phyloP scores from a whole-genome alignment of 1,284 basidiomycete genomes.

The Puccinia brachypodii region DNA sequence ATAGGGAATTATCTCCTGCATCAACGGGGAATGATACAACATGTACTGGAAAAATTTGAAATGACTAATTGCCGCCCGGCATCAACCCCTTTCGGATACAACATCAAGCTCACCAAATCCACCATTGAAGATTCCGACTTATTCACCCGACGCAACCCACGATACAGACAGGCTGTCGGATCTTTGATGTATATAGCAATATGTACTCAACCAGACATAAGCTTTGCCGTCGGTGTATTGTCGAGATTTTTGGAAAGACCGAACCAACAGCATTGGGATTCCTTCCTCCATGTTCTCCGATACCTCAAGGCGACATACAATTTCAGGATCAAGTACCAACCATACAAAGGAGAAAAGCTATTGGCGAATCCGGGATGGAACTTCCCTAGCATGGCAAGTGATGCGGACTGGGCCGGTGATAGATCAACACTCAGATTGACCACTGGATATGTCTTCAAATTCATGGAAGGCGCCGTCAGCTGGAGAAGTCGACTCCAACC shows the following conservation, averaged over 20 bases:
- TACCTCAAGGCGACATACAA: neutral
- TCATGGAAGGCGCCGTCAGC: neutral
- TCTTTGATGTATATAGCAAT: neutral
- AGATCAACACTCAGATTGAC: neutral
- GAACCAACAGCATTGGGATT: neutral
- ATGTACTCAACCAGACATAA: conserved; percentile 1
- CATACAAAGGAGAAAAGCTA: neutral
- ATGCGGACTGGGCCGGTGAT: conserved; percentile 24
- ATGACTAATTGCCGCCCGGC: too few relatives aligned
- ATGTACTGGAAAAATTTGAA: too few relatives aligned
- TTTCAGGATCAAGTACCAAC: neutral
- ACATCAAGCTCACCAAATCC: neutral
- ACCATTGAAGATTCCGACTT: neutral
- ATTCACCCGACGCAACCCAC: neutral
- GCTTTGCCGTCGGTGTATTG: conserved; percentile 1
- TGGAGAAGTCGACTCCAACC: neutral
- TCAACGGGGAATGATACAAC: too few relatives aligned
- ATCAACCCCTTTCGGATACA: too few relatives aligned
- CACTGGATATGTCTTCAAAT: conserved; percentile 3
- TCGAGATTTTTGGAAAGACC: conserved; percentile 15
- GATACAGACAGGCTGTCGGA: neutral
- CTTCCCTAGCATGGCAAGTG: neutral
- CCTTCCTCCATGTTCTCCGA: neutral
- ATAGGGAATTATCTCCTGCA: too few relatives aligned
- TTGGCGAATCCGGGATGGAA: neutral